Percentiles rank a stretch among this genome's conserved stretches.
Evolutionary conservation across 2,329 filamentous ascomycete species (phyloP).

Genomic region (Talaromyces atroroseus): DNA sequence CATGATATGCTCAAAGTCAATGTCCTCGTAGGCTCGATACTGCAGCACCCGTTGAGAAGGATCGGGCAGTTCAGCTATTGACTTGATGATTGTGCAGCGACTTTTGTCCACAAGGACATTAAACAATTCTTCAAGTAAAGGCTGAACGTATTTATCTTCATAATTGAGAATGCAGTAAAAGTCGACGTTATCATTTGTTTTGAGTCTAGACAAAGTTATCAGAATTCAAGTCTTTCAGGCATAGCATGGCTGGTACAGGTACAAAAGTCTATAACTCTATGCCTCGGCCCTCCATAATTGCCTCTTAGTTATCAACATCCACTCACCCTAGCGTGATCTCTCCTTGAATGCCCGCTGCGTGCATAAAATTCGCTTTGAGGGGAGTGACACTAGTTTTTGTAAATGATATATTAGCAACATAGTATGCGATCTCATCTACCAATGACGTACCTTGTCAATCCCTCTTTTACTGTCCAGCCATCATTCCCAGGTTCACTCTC

Average conservation of each 20-base stretch:
- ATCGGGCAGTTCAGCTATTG: constrained; percentile 44
- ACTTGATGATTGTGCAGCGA: constrained; percentile 52
- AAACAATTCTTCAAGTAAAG: constrained; percentile 72
- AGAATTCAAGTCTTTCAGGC: constrained; percentile 8
- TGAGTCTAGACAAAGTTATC: constrained; percentile 25
- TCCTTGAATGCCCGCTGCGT: constrained; percentile 58
- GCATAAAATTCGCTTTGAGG: constrained; percentile 88
- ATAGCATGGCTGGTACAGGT: constrained; percentile 4
- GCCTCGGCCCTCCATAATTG: constrained; percentile 15
- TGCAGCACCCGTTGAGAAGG: constrained; percentile 58
- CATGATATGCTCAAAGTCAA: constrained; percentile 75
- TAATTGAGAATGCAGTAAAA: constrained; percentile 75
- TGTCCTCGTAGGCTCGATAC: constrained; percentile 77
- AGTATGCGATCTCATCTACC: too few relatives aligned
- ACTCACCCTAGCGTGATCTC: constrained; percentile 79
- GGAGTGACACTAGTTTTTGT: constrained; percentile 70
- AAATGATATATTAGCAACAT: constrained; percentile 14
- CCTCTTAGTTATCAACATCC: constrained; percentile 18
- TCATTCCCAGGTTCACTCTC: constrained; percentile 75
- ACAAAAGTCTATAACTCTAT: constrained; percentile 8
- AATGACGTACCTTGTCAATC: constrained; percentile 65
- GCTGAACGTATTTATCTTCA: constrained; percentile 83
- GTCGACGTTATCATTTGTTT: constrained; percentile 32
- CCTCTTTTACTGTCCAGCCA: constrained; percentile 86
- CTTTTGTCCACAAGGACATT: constrained; percentile 53